These are phyloP conservation scores for Trametes villosa DNA, from an alignment of 768 basidiomycete species.

Conservation along the genomic window DNA sequence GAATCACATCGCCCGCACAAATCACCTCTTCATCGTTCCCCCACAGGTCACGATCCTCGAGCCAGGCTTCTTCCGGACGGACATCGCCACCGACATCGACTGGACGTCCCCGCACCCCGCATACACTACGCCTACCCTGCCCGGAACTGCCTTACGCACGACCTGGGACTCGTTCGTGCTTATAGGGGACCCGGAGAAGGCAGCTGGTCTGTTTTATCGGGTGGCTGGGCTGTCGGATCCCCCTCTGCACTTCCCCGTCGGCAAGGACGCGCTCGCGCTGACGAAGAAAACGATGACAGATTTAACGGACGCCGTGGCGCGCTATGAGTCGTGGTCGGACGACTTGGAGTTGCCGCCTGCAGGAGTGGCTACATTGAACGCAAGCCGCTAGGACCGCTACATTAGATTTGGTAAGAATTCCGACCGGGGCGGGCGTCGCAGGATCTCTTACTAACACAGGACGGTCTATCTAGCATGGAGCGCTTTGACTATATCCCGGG, in stretches of 20 bases:
- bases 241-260: conserved; percentile 16
- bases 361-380: no score
- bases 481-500: no score
- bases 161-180: background rate
- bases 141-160: background rate
- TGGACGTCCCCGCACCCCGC: conserved; percentile 8
- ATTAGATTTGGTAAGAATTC: no score
- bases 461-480: no score
- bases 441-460: no score
- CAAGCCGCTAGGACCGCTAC: no score
- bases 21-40: background rate
- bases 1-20: no score
- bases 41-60: conserved; percentile 29
- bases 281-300: background rate
- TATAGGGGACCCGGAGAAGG: conserved; percentile 27
- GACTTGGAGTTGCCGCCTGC: no score
- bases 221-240: conserved; percentile 21
- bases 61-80: conserved; percentile 23
- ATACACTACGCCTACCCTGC: background rate
- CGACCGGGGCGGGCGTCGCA: no score
- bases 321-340: background rate
- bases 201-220: conserved; percentile 24
- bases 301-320: background rate
- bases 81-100: background rate
- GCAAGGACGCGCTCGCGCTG: background rate